These are phyloP conservation scores for Lonicera japonica DNA, from an alignment of 129 eudicot genomes.

Conservation along the genomic window DNA sequence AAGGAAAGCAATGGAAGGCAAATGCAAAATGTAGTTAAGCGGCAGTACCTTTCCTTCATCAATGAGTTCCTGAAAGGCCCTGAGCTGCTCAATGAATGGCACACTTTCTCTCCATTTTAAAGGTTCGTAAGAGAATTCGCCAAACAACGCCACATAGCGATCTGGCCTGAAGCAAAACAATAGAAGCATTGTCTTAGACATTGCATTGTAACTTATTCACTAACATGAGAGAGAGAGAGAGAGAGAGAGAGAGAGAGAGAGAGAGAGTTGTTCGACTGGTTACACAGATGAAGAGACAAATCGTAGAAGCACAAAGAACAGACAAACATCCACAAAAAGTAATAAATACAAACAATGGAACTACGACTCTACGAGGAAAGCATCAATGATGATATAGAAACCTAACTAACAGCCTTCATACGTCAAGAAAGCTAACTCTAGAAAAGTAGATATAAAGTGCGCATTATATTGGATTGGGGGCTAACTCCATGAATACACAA, in stretches of 20 bases:
- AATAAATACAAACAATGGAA: too few relatives aligned
- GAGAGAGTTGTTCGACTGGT: too few relatives aligned
- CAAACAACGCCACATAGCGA: conserved; percentile 83
- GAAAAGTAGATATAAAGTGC: too few relatives aligned
- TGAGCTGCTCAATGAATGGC: conserved; percentile 80
- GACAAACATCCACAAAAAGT: too few relatives aligned
- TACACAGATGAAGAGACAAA: too few relatives aligned
- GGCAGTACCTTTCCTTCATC: conserved; percentile 82
- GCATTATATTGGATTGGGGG: too few relatives aligned
- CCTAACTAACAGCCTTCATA: too few relatives aligned
- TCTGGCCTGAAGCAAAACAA: conserved; percentile 65
- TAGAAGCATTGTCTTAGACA: not conserved
- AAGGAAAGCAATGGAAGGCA: not conserved
- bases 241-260: conserved; percentile 8
- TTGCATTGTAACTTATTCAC: not conserved
- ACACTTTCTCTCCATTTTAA: conserved; percentile 79
- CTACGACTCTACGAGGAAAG: too few relatives aligned
- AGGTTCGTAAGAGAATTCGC: conserved; percentile 65
- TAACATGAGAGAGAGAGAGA: conserved; percentile 4
- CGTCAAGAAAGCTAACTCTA: too few relatives aligned
- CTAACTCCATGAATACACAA: too few relatives aligned
- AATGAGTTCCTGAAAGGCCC: conserved; percentile 82
- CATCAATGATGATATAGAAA: too few relatives aligned
- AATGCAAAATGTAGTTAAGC: conserved; percentile 9
- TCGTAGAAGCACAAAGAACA: too few relatives aligned